These are phyloP conservation scores for Trichosporon coremiiforme DNA, from an alignment of 1,284 basidiomycete species.

Conservation along the genomic window DNA sequence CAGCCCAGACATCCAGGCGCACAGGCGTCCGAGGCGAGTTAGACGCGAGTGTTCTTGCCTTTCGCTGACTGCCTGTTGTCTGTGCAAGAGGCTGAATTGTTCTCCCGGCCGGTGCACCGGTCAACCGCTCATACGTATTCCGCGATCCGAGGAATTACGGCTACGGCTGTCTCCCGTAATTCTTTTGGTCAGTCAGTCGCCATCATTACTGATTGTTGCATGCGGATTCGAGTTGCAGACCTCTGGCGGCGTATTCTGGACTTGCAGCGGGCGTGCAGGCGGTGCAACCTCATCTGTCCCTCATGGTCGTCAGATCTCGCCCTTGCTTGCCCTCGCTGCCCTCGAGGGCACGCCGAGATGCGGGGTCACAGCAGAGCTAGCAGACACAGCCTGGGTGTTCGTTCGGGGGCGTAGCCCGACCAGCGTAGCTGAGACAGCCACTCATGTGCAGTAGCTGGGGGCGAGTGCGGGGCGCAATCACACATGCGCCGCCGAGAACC, in stretches of 20 bases:
- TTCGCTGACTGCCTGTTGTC: not conserved
- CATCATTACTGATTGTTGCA: not conserved
- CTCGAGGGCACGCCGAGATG: not conserved
- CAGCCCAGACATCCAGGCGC: no score
- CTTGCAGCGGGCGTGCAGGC: not conserved
- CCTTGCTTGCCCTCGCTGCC: not conserved
- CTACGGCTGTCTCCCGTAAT: no score
- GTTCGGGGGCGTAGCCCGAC: not conserved
- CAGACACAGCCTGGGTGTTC: not conserved
- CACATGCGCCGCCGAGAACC: not conserved
- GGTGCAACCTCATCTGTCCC: not conserved
- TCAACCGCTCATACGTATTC: no score
- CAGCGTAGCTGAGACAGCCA: not conserved
- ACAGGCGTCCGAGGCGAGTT: not conserved
- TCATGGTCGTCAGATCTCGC: not conserved
- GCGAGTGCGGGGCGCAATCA: not conserved
- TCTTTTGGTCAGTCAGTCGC: no score
- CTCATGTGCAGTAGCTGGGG: not conserved
- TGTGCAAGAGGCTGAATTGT: slow-evolving; percentile 12
- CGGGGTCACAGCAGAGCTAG: no score
- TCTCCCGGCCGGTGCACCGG: not conserved
- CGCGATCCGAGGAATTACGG: slow-evolving; percentile 12
- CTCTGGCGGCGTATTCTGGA: not conserved
- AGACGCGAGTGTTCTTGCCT: not conserved
- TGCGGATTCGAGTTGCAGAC: not conserved